A percentile compares a stretch with the other conserved stretches of the same genome.
phyloP scores from a whole-genome alignment of 1,284 basidiomycete genomes.

The Trichosporon sp. region DNA sequence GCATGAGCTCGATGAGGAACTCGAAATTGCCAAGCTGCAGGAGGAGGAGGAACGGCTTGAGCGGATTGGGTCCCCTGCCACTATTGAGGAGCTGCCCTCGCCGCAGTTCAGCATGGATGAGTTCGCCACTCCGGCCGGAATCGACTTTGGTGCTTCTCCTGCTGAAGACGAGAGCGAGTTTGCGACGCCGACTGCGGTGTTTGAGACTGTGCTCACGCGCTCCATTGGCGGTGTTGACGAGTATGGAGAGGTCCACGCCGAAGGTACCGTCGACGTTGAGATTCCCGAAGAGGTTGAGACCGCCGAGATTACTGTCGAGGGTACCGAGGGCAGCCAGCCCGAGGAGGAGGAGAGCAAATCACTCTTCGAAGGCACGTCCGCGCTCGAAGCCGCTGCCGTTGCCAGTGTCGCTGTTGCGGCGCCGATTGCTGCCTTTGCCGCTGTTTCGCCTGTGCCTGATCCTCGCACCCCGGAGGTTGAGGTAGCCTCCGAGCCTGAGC shows the following conservation, averaged over 20 bases:
- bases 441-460: not conserved
- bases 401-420: not conserved
- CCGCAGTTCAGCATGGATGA: not conserved
- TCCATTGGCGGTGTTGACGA: not conserved
- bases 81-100: constrained; percentile 1
- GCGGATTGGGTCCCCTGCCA: not conserved
- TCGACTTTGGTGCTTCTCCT: not conserved
- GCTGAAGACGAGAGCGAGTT: not conserved
- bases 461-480: not conserved
- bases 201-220: not conserved
- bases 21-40: not conserved
- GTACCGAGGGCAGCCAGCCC: not conserved
- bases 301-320: too few relatives aligned
- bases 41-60: not conserved
- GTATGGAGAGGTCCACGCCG: not conserved
- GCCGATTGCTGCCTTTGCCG: not conserved
- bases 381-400: not conserved
- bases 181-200: not conserved
- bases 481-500: not conserved
- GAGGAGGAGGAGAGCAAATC: not conserved
- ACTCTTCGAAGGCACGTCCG: not conserved
- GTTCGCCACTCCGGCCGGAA: not conserved
- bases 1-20: not conserved
- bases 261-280: not conserved
- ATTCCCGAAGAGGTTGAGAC: not conserved